These are phyloP conservation scores for Paspalum vaginatum DNA, from an alignment of 176 grass and related monocot species.

Conservation along the genomic window DNA sequence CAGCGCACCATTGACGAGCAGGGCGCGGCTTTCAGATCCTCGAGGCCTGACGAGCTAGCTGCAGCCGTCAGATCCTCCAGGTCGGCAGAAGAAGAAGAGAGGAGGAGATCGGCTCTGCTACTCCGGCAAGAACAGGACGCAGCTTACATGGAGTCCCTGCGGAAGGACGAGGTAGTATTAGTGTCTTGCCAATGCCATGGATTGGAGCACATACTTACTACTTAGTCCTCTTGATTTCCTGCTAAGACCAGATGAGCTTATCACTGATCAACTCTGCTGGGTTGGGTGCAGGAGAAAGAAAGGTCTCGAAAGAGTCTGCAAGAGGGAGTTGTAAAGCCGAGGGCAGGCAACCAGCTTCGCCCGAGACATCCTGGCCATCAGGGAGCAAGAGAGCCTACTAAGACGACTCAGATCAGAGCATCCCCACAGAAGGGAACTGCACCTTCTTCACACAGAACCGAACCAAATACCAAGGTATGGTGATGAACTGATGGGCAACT, in stretches of 20 bases:
- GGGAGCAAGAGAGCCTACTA: slow-evolving; percentile 28
- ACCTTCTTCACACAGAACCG: slow-evolving; percentile 45
- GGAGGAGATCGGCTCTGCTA: slow-evolving; percentile 44
- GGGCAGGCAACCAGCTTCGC: slow-evolving; percentile 9
- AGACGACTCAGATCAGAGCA: slow-evolving; percentile 30
- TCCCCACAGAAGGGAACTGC: slow-evolving; percentile 38
- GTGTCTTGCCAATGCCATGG: too few relatives aligned
- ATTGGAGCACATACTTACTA: not conserved
- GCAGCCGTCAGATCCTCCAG: slow-evolving; percentile 33
- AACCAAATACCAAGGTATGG: slow-evolving; percentile 62
- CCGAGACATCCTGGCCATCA: slow-evolving; percentile 17
- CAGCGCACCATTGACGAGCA: slow-evolving; percentile 73
- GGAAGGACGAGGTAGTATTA: slow-evolving; percentile 57
- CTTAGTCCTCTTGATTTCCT: not conserved
- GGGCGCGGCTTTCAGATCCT: slow-evolving; percentile 38
- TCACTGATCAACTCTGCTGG: not conserved
- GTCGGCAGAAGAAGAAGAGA: slow-evolving; percentile 54
- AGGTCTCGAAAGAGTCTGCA: slow-evolving; percentile 31
- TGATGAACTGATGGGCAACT: not conserved
- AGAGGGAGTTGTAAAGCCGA: slow-evolving; percentile 33
- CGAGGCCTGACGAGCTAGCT: not conserved
- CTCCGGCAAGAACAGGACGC: slow-evolving; percentile 64
- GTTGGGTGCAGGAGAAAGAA: slow-evolving; percentile 52
- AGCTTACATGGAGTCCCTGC: slow-evolving; percentile 67
- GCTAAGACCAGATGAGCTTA: not conserved